Conservation (phyloP, 2,329 filamentous ascomycete species). For the Xylogone sp. region DNA sequence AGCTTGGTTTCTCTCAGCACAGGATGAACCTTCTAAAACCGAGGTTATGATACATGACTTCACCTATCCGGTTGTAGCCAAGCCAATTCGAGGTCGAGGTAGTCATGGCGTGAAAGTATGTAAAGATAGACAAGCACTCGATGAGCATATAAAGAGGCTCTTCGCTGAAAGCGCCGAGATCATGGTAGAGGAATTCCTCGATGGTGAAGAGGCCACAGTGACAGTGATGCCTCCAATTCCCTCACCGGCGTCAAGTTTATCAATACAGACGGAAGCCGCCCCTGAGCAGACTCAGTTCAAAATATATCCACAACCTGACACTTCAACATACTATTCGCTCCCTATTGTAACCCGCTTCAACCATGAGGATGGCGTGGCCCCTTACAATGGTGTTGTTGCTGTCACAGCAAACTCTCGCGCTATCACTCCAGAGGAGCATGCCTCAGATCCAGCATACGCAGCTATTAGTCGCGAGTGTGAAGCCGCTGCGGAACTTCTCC, state of each 20-base stretch:
- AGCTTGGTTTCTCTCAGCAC: conserved; percentile 25
- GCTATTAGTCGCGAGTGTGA: conserved; percentile 35
- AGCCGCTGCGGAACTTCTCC: conserved; percentile 33
- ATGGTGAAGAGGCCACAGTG: conserved; percentile 45
- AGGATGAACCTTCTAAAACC: not conserved
- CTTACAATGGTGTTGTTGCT: conserved; percentile 45
- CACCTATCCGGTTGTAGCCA: conserved; percentile 39
- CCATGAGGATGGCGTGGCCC: conserved; percentile 42
- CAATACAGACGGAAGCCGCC: not conserved
- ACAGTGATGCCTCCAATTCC: conserved; percentile 44
- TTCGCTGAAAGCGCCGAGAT: conserved; percentile 33
- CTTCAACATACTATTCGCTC: conserved; percentile 36
- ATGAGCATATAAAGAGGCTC: conserved; percentile 30
- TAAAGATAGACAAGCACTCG: conserved; percentile 24
- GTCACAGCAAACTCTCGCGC: conserved; percentile 43
- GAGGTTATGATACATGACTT: conserved; percentile 8
- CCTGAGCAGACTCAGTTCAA: not conserved
- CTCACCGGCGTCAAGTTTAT: too few relatives aligned
- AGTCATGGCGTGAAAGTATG: conserved; percentile 48
- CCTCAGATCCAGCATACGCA: conserved; percentile 28
- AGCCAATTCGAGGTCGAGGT: conserved; percentile 45
- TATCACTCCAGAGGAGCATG: conserved; percentile 28
- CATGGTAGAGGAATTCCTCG: conserved; percentile 45
- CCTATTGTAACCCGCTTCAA: conserved; percentile 44
- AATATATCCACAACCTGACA: too few relatives aligned